Base-by-base conservation (phyloP, 768 basidiomycete genomes). In the Mycena vulgaris region DNA sequence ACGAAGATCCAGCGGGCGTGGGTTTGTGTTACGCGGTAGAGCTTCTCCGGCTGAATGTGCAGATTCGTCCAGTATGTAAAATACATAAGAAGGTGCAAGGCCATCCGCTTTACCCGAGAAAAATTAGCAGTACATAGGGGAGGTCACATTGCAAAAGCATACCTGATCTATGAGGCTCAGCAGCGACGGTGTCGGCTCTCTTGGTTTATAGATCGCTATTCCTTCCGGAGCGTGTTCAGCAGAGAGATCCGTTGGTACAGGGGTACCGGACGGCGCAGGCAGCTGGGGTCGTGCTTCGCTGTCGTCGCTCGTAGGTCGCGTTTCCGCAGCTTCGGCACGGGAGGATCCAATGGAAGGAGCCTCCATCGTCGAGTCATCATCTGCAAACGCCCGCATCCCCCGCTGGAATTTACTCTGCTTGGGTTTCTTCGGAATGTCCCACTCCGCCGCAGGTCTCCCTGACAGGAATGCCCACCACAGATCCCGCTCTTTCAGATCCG, bases 1-100 rank as follows among this genome's bases (percentile, higher is more conserved):
- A 86, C 85, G 78, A 95, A 93, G 48, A 96, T 90, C 95, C 95
- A 96, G 35, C 87, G 87, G 21, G 89, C 88, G 75, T 95, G 93
- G 39, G 83, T 80, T 72, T 88, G 86, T 16, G 87, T 87, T 23
- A 89, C 85, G 39, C 79, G 77, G 73, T 81, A 83, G 56, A 77
- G 79, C 27, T 85, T 79, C 37, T 49, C 63, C 37, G 69, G 64
- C 52, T 89, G 84, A 9, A 93, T 78, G 69, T 92, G 85, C 17
- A 86, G 66, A 71, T 91, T 90, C 71, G 94, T 90, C 94, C 94
- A 95, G 75, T 94, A 88, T 21, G 89, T 86, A 78, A 95, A 95
- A 78, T 94, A 95, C 92, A 93, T 94, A 68, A 95, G 80, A 51
- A 95, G 84, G 77, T 94, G 94, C 30, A 95, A 77, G 6, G 92